These are phyloP conservation scores for Arthroderma uncinatum DNA, from an alignment of 2,329 filamentous ascomycete species.

Conservation along the genomic window DNA sequence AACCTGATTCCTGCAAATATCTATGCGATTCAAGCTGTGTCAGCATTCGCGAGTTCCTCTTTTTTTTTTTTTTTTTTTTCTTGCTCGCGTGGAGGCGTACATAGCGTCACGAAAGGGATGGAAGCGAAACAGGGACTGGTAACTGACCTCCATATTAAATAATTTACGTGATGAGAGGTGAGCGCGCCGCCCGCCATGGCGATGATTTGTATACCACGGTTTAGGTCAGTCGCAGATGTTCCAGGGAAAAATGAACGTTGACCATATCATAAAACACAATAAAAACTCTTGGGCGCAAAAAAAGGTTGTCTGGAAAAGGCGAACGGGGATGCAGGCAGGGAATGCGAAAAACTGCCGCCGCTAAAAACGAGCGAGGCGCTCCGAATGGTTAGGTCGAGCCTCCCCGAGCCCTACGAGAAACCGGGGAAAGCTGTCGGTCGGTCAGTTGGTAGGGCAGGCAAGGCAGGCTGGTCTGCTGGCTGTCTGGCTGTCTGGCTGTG, in stretches of 20 bases:
- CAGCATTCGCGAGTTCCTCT: not conserved
- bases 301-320: not conserved
- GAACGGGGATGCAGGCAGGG: not conserved
- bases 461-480: not conserved
- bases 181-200: slow-evolving; percentile 35
- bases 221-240: not conserved
- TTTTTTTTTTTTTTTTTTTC: no score
- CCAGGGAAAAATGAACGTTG: not conserved
- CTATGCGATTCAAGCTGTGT: slow-evolving; percentile 21
- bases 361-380: not conserved
- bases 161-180: slow-evolving; percentile 52
- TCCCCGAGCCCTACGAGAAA: not conserved
- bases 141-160: slow-evolving; percentile 55
- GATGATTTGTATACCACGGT: not conserved
- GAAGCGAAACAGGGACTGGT: slow-evolving; percentile 3
- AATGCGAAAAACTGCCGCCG: slow-evolving; percentile 5
- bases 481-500: not conserved
- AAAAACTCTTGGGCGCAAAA: not conserved
- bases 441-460: not conserved
- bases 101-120: slow-evolving; percentile 13
- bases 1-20: slow-evolving; percentile 47
- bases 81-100: not conserved
- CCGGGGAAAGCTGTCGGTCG: not conserved
- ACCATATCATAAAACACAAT: slow-evolving; percentile 5
- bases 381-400: not conserved